phyloP scores from a whole-genome alignment of 1,284 basidiomycete genomes.

The Athelia psychrophila region DNA sequence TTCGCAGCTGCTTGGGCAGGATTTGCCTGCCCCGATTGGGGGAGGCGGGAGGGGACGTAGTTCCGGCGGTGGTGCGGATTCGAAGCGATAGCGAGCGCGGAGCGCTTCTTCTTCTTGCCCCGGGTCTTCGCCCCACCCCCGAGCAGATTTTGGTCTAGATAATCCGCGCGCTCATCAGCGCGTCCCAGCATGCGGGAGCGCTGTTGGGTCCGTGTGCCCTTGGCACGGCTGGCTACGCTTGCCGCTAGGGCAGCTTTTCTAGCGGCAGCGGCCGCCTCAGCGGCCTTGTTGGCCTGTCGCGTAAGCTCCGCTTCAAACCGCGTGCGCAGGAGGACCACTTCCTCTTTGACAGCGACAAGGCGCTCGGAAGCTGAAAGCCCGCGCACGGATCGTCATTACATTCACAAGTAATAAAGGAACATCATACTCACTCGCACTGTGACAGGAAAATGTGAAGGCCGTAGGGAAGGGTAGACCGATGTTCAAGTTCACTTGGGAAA shows the following conservation, averaged over 20 bases:
- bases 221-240: constrained; percentile 22
- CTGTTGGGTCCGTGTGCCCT: constrained; percentile 39
- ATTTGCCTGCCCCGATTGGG: constrained; percentile 48
- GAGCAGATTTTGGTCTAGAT: constrained; percentile 34
- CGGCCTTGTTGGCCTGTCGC: constrained; percentile 59
- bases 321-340: constrained; percentile 58
- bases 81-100: constrained; percentile 80
- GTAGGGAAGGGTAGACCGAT: constrained; percentile 35
- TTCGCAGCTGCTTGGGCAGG: constrained; percentile 35
- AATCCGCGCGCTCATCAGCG: constrained; percentile 32
- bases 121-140: constrained; percentile 31
- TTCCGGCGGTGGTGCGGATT: constrained; percentile 90
- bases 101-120: constrained; percentile 86
- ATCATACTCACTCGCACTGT: constrained; percentile 65
- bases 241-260: constrained; percentile 41
- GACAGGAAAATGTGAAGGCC: constrained; percentile 56
- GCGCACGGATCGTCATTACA: constrained; percentile 17
- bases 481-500: constrained; percentile 3
- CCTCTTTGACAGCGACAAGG: constrained; percentile 60
- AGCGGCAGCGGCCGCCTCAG: constrained; percentile 37
- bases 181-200: constrained; percentile 25
- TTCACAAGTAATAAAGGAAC: constrained; percentile 18
- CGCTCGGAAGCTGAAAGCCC: constrained; percentile 61
- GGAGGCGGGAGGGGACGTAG: constrained; percentile 78
- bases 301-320: constrained; percentile 72